Evolutionary conservation across 2,329 filamentous ascomycete genomes (phyloP), one percentile per base, ranked within the genome.

Genomic region (Byssoonygena ceratinophila): DNA sequence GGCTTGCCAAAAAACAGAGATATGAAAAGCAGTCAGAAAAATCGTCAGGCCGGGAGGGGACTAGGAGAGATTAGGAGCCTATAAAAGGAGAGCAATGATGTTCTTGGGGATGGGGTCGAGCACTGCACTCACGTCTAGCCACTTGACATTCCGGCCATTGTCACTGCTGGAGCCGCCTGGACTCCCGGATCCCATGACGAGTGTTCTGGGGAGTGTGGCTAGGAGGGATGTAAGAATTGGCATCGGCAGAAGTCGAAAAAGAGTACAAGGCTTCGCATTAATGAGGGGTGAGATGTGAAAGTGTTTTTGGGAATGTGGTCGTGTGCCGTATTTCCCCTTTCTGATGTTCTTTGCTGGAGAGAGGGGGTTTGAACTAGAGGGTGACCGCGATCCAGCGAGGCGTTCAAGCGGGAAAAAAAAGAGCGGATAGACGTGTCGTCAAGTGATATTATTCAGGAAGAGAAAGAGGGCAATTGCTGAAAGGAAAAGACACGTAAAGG

Each of bases 101-200:
- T 7, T 6, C 14, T 9, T 20, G 20, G 8, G 6, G n/a, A n/a
- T n/a, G n/a, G 29, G 2, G 18, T 11, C 4, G 7, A 23, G 20
- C 8, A 23, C n/a, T 3, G 12, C 4, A 60, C 64, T 58, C 57
- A 70, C 68, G 61, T 70, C 68, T 6, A 70, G 61, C 68, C 68
- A 70, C 47, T 66, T 69, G 45, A 70, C 66, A 52, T 69, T 70
- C 55, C 54, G 43, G 5, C 47, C 49, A 45, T 51, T 56, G 16
- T 56, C 51, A 18, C 32, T 50, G 9, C 32, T 25, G n/a, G 51
- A 20, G 12, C 34, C 11, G 8, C 34, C 29, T 18, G 51, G 34
- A 11, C 31, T 20, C 2, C 31, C 40, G 12, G 40, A 25, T 25
- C 29, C 29, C 49, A 46, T 44, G 45, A 29, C 22, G 23, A 37